Evolutionary conservation across 352 stramenopile genomes (phyloP).

Genomic region (Phytophthora litchii): DNA sequence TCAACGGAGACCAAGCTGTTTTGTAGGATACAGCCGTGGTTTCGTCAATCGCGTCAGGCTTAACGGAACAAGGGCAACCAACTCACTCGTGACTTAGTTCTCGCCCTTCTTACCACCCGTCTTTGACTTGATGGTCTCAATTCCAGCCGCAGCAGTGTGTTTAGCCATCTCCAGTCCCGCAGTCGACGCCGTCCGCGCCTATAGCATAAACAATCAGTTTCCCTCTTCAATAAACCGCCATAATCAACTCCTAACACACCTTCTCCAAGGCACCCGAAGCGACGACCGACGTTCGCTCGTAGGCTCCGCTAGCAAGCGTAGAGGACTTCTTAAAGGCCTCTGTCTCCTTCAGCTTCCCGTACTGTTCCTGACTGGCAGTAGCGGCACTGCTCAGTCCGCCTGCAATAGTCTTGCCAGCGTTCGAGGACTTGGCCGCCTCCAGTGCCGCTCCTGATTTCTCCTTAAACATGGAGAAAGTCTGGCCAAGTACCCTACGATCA

Average conservation of each 20-base stretch:
- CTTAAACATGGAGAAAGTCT: slow-evolving; percentile 70
- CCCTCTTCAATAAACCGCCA: background rate
- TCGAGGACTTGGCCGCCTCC: slow-evolving; percentile 80
- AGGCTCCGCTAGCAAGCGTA: slow-evolving; percentile 55
- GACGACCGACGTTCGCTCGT: slow-evolving; percentile 68
- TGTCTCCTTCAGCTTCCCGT: slow-evolving; percentile 83
- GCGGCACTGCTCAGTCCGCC: slow-evolving; percentile 69
- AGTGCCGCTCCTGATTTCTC: slow-evolving; percentile 76
- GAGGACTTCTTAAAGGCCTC: slow-evolving; percentile 88
- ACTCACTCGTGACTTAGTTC: slow-evolving; percentile 32
- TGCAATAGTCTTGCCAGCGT: slow-evolving; percentile 70
- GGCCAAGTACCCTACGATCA: slow-evolving; percentile 59
- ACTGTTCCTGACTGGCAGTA: slow-evolving; percentile 69
- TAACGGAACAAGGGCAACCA: slow-evolving; percentile 12
- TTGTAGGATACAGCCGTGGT: slow-evolving; percentile 9
- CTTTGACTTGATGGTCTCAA: slow-evolving; percentile 84
- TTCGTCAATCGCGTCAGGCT: slow-evolving; percentile 12
- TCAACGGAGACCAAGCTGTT: slow-evolving; percentile 21
- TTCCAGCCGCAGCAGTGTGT: slow-evolving; percentile 62
- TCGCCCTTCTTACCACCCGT: slow-evolving; percentile 67
- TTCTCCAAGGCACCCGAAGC: slow-evolving; percentile 75
- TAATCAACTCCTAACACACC: slow-evolving; percentile 28
- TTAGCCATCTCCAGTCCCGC: slow-evolving; percentile 84
- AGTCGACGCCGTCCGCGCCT: slow-evolving; percentile 68
- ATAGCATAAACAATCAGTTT: slow-evolving; percentile 12